phyloP scores from a whole-genome alignment of 257 asterid species.

The Solanum pinnatisectum region DNA sequence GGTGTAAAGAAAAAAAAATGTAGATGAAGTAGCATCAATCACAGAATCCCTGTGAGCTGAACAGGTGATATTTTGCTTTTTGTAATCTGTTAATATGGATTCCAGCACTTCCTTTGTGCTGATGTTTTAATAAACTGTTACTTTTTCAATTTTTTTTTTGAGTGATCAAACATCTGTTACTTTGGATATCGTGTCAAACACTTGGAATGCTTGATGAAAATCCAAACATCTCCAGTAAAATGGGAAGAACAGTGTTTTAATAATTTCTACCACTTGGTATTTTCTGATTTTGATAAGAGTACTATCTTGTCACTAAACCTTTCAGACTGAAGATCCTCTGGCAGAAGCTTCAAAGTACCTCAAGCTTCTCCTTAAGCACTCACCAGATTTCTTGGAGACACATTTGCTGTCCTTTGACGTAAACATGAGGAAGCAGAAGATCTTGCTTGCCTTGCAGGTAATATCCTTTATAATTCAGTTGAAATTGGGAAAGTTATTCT shows the following conservation, averaged over 20 bases:
- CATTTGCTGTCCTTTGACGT: slow-evolving; percentile 89
- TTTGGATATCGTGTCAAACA: neutral
- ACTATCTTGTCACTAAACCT: neutral
- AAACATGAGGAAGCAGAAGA: slow-evolving; percentile 79
- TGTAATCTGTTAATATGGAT: neutral
- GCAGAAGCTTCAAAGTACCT: slow-evolving; percentile 88
- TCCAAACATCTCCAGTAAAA: neutral
- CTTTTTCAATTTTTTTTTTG: neutral
- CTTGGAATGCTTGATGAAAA: neutral
- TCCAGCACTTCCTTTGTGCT: neutral
- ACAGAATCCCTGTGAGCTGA: neutral
- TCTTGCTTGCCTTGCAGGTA: slow-evolving; percentile 85
- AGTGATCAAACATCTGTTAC: neutral
- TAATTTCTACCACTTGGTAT: neutral
- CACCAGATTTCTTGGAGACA: slow-evolving; percentile 72
- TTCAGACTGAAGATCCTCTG: slow-evolving; percentile 89
- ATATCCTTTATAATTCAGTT: neutral
- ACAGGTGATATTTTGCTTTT: neutral
- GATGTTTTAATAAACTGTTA: neutral
- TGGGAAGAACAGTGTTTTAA: neutral
- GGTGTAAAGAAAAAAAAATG: neutral
- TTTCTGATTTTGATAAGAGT: neutral
- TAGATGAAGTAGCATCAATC: neutral
- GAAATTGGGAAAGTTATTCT: neutral
- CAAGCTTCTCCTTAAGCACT: slow-evolving; percentile 93